Base-by-base conservation (phyloP, 2,329 filamentous ascomycete genomes). In the Akanthomyces dipterigenus region DNA sequence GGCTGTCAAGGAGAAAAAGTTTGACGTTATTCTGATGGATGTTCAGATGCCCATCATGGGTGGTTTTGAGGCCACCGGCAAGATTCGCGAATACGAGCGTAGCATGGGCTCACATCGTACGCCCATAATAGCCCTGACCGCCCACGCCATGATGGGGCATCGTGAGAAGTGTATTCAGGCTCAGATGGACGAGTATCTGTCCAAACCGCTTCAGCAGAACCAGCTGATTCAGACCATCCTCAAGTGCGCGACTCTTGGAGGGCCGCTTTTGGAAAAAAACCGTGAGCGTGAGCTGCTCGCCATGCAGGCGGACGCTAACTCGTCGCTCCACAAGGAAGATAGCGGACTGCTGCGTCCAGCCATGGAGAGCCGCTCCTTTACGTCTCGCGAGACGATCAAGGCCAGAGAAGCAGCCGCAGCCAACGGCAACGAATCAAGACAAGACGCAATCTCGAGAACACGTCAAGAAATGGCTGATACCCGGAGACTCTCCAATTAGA, bases 1-100 rank as follows among this genome's bases (percentile, higher is more conserved):
- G 71, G 88, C 90, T n/a, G 87, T 97, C 68, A 93, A 96, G 80
- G 86, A 88, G 72, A 93, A 89, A 77, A 89, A 91, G 72, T 99
- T 96, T 73, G 95, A 99, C 73, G 91, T 96, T 64, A 95, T 99
- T 65, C 82, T 99, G 54, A 99, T 99, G 95, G 95, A 99, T 72
- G 95, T 99, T 20, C 95, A 98, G 73, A 99, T 99, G 95, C 95
- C 95, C n/a, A 90, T 98, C 70, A 98, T 98, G 93, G 95, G 95
- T 72, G 95, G 95, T 49, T 98, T 99, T 72, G 95, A 99, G 76
- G 93, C 95, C 16, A 99, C 95, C 5, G 90, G 88, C 67, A 96
- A 96, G 79, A 99, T 99, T 67, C 87, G 95, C 69, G 92, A 97
- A 73, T 98, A 93, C 74, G 95, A 99, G 74, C 87, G 88, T 63